phyloP scores from a whole-genome alignment of 2,329 filamentous ascomycete species.

The Diplodia mutila region DNA sequence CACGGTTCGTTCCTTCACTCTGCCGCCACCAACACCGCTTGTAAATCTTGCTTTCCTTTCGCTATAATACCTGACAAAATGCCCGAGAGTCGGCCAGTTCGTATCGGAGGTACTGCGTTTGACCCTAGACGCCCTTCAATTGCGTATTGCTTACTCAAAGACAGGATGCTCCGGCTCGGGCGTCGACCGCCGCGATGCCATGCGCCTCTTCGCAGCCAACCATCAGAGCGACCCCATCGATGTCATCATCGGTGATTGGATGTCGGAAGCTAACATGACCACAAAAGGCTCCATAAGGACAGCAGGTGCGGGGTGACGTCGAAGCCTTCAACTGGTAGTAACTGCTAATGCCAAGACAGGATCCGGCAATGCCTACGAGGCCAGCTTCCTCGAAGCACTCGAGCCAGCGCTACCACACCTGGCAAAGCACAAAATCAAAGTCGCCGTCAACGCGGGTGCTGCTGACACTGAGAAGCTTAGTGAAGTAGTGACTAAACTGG shows the following conservation, averaged over 20 bases:
- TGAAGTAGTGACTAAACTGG: conserved; percentile 34
- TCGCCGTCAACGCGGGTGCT: conserved; percentile 42
- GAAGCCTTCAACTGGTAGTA: background rate
- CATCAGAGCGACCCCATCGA: conserved; percentile 37
- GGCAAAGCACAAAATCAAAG: conserved; percentile 38
- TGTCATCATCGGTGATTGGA: conserved; percentile 40
- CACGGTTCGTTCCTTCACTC: background rate
- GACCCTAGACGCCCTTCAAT: too few relatives aligned
- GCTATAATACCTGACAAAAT: background rate
- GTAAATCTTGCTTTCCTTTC: background rate
- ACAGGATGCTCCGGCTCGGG: conserved; percentile 39
- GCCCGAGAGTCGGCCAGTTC: conserved; percentile 7
- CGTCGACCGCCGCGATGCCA: conserved; percentile 39
- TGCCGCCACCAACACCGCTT: background rate
- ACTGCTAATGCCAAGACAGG: conserved; percentile 25
- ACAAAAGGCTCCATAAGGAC: conserved; percentile 33
- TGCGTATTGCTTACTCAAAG: background rate
- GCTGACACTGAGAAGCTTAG: conserved; percentile 37
- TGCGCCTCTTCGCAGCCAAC: conserved; percentile 36
- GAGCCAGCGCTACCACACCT: conserved; percentile 44
- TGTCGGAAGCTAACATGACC: conserved; percentile 41
- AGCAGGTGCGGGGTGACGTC: conserved; percentile 29
- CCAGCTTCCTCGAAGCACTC: conserved; percentile 56
- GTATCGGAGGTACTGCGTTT: conserved; percentile 11
- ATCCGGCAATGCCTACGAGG: conserved; percentile 52